Evolutionary conservation across 139 green algal species (phyloP).

Genomic region (Diplosphaera chodatii): DNA sequence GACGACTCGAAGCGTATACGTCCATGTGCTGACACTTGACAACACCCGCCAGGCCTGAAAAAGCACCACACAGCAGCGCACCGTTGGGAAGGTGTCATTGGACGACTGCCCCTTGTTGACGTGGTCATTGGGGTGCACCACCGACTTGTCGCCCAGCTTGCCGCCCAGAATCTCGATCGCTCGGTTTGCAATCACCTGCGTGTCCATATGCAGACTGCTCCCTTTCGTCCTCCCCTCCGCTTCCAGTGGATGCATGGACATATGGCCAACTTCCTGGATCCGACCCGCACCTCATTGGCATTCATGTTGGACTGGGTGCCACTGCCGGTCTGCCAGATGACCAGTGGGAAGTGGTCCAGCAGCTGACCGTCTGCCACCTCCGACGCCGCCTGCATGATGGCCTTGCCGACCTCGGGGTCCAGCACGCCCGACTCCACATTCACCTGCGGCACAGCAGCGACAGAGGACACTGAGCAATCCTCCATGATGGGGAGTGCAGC

Average conservation of each 20-base stretch:
- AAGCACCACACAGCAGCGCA: neutral
- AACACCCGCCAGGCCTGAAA: neutral
- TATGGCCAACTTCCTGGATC: too few species aligned
- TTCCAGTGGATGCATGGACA: too few species aligned
- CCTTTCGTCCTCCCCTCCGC: too few species aligned
- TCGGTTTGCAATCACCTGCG: constrained; percentile 44
- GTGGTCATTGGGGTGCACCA: constrained; percentile 95
- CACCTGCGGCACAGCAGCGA: constrained; percentile 27
- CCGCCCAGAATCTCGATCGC: constrained; percentile 81
- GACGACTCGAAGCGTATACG: too few species aligned
- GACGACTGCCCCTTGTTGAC: constrained; percentile 92
- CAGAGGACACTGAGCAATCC: neutral
- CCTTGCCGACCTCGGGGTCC: constrained; percentile 49
- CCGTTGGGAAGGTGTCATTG: constrained; percentile 96
- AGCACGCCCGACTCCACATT: constrained; percentile 70
- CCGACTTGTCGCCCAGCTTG: constrained; percentile 69
- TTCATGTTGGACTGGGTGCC: constrained; percentile 98
- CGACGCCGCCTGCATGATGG: constrained; percentile 59
- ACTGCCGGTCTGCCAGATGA: constrained; percentile 91
- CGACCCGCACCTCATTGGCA: constrained; percentile 92
- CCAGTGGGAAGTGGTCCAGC: constrained; percentile 86
- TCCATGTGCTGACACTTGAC: too few species aligned
- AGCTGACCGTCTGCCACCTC: constrained; percentile 84
- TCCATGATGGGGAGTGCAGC: too few species aligned
- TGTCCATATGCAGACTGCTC: too few species aligned